Evolutionary conservation across 768 basidiomycete genomes (phyloP), one percentile per base, ranked within the genome.

Genomic region (Inosperma sp.): DNA sequence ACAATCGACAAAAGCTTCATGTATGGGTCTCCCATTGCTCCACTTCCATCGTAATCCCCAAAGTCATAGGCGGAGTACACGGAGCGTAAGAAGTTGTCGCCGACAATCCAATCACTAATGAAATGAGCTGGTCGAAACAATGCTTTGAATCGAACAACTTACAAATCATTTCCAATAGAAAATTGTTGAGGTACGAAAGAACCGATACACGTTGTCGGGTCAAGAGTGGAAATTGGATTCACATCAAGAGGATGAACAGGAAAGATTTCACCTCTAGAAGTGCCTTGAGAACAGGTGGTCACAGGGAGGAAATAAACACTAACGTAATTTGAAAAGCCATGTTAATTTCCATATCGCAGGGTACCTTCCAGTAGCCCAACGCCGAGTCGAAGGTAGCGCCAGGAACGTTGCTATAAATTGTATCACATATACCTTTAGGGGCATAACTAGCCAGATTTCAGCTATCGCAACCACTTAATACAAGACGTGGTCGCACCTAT

Each of bases 1-100:
- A 86, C 65, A 46, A 89, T 73, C 12, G 86, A 70, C 54, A 89
- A 73, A 31, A 93, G 68, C 65, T 84, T 83, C 69, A 93, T 77
- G 64, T 86, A 89, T 4, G 90, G 90, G 61, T 83, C 67, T 33
- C 86, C 88, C 81, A 83, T 83, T 13, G 75, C 66, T 30, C 81
- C 83, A 4, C 75, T 70, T 10, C 74, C 63, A 60, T 83, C 78
- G 57, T 80, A 89, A 68, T 92, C 86, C 19, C 89, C 89, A 62
- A 86, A 93, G 66, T 91, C 86, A 64, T 90, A 93, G 49, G 93
- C 69, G 7, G 86, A 78, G 66, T 92, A 92, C 31, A 91, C 70
- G 13, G 87, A 86, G 52, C 90, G 88, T 52, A 93, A 75, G 62
- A 89, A 77, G 59, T 88, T 91, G 66, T 87, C 89, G 17, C 90